Base-by-base conservation (phyloP, 2,329 filamentous ascomycete genomes). In the Arthrobotrys sinensis region DNA sequence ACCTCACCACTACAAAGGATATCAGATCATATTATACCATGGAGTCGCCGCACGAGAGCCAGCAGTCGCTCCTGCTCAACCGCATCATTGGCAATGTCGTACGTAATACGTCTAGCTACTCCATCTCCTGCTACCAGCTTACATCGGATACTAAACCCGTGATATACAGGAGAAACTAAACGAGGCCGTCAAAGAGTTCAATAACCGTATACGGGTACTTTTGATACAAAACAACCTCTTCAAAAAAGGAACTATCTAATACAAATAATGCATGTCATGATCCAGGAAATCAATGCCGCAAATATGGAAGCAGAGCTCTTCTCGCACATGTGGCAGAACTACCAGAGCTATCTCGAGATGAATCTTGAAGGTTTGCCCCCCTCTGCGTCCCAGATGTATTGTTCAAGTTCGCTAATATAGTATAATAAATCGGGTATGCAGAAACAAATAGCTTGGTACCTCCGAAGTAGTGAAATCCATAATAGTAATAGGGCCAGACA, bases 291-390 rank as follows among this genome's bases (percentile, higher is more conserved):
- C 16, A 79, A 79, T 70, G 76, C 76, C 5, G 76, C 68, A 10
- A 79, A 75, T 32, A 50, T 79, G 24, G 76, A 79, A 14, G 76
- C 76, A 14, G 76, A 79, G 52, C 69, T 79, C 16, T 79, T 79
- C 69, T 79, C 76, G 36, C 76, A 79, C 63, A 79, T 79, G 76
- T 79, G 76, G 76, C 76, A 79, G 64, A 79, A 79, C 57, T 79
- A 79, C n/a, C 76, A 79, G 24, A 75, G 69, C 45, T 73, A 79
- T 55, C 48, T 73, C 10, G 76, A 79, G 43, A 75, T 79, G 69
- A 73, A 79, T 34, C 70, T 79, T 19, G 69, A 79, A 65, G 76
- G 76, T 75, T 32, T n/a, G 64, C 12, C 16, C n/a, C 6, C 1
- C 12, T 19, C 48, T 14, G 14, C 16, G 4, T 8, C 14, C 24